phyloP scores from a whole-genome alignment of 306 rosid genomes.

The Argentina anserina region DNA sequence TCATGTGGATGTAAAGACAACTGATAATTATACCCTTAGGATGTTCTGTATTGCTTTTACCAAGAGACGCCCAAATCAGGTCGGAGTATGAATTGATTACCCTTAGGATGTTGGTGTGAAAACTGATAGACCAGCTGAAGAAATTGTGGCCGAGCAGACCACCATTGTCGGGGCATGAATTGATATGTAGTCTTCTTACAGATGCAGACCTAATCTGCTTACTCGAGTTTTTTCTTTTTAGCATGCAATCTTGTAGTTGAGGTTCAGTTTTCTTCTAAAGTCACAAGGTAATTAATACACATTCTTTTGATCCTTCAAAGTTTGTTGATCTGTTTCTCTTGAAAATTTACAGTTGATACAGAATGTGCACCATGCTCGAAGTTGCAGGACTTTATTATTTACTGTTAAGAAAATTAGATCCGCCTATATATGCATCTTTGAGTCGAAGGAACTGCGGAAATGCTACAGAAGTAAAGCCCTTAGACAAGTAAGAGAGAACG shows the following conservation, averaged over 20 bases:
- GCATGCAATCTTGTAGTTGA: neutral
- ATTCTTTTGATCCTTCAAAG: neutral
- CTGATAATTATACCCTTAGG: constrained; percentile 73
- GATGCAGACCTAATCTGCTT: neutral
- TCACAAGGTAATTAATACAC: neutral
- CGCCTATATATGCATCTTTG: no score
- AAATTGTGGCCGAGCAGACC: constrained; percentile 36
- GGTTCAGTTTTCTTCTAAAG: neutral
- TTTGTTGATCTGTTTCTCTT: no score
- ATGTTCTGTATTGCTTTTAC: constrained; percentile 83
- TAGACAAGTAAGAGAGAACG: no score
- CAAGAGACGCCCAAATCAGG: constrained; percentile 67
- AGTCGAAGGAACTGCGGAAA: no score
- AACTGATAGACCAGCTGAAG: constrained; percentile 84
- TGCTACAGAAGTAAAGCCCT: no score
- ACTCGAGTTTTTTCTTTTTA: neutral
- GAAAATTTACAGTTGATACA: no score
- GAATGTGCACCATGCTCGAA: no score
- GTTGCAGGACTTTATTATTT: no score
- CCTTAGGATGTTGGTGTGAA: constrained; percentile 75
- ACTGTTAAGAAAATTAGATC: no score
- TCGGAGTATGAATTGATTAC: no score
- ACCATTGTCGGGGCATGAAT: constrained; percentile 70
- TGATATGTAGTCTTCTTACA: neutral
- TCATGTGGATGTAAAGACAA: constrained; percentile 79